A percentile compares a stretch with the other conserved stretches of the same genome.
phyloP scores from a whole-genome alignment of 1,284 basidiomycete genomes.

The Boletellus sp. region DNA sequence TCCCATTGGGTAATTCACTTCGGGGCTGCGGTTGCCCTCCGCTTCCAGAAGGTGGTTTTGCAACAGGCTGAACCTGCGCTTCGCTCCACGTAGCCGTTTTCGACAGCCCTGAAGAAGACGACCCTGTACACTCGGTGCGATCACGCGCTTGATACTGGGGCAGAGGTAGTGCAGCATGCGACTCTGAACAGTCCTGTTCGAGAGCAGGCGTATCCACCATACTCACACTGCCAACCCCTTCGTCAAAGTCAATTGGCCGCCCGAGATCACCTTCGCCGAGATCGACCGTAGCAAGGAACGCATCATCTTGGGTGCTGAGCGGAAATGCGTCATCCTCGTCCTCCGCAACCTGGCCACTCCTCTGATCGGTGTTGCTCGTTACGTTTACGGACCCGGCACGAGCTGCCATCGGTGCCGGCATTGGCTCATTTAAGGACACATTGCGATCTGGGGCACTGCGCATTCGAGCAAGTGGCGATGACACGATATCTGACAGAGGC shows the following conservation, averaged over 20 bases:
- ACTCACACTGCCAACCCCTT: constrained; percentile 23
- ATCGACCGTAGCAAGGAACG: constrained; percentile 56
- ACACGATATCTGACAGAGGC: constrained; percentile 2
- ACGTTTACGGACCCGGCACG: background rate
- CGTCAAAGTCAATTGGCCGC: constrained; percentile 49
- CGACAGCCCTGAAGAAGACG: background rate
- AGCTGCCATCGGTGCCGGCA: background rate
- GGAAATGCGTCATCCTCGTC: constrained; percentile 45
- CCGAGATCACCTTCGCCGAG: constrained; percentile 51
- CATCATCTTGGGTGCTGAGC: constrained; percentile 61
- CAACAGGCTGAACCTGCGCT: background rate
- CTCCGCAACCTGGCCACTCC: constrained; percentile 11
- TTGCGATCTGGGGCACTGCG: constrained; percentile 6
- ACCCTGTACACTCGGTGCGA: background rate
- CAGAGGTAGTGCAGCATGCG: background rate
- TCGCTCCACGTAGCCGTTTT: background rate
- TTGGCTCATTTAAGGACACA: constrained; percentile 11
- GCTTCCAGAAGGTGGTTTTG: background rate
- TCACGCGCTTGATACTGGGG: constrained; percentile 7
- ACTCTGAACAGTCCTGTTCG: constrained; percentile 1
- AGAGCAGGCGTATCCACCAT: constrained; percentile 9
- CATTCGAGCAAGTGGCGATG: constrained; percentile 15
- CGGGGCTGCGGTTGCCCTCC: background rate
- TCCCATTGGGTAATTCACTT: constrained; percentile 4
- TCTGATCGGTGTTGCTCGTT: constrained; percentile 8